Evolutionary conservation across 495 filamentous ascomycete genomes (phyloP).

Genomic region (Coniosporium apollinis): DNA sequence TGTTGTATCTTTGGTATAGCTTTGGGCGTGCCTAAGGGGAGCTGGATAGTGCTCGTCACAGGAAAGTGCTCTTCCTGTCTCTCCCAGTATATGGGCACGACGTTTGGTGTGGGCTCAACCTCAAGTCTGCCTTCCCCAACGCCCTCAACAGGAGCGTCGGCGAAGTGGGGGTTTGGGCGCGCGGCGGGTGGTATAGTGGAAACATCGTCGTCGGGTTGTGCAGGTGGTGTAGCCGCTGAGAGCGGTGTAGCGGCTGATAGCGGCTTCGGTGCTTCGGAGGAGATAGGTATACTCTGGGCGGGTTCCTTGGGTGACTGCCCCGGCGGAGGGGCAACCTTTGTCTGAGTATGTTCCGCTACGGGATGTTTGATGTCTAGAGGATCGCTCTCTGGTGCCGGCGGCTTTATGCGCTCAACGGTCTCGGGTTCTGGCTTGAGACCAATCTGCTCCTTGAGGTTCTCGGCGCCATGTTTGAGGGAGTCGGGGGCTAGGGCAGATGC

Average conservation of each 20-base stretch:
- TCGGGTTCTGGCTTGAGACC: not conserved
- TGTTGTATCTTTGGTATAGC: constrained; percentile 62
- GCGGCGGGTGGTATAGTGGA: not conserved
- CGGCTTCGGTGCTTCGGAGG: not conserved
- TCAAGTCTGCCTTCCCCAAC: constrained; percentile 5
- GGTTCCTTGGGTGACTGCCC: not conserved
- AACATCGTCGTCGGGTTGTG: too few species aligned
- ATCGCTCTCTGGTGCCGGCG: not conserved
- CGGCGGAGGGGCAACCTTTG: not conserved
- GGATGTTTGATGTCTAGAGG: not conserved
- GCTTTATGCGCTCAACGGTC: not conserved
- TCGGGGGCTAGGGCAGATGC: constrained; percentile 22
- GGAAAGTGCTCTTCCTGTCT: constrained; percentile 15
- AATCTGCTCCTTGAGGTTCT: not conserved
- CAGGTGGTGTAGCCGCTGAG: not conserved
- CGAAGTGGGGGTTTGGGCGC: not conserved
- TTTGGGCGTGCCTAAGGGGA: constrained; percentile 56
- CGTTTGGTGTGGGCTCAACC: constrained; percentile 1
- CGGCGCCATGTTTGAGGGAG: constrained; percentile 12
- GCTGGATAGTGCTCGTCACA: constrained; percentile 41
- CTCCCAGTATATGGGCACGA: constrained; percentile 6
- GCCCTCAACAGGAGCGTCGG: not conserved
- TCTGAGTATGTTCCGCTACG: not conserved
- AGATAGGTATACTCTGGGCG: not conserved
- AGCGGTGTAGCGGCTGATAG: not conserved